Percentiles rank a stretch among this genome's conserved stretches.
Evolutionary conservation across 2,329 filamentous ascomycete species (phyloP).

Genomic region (Delphinella strobiligena): DNA sequence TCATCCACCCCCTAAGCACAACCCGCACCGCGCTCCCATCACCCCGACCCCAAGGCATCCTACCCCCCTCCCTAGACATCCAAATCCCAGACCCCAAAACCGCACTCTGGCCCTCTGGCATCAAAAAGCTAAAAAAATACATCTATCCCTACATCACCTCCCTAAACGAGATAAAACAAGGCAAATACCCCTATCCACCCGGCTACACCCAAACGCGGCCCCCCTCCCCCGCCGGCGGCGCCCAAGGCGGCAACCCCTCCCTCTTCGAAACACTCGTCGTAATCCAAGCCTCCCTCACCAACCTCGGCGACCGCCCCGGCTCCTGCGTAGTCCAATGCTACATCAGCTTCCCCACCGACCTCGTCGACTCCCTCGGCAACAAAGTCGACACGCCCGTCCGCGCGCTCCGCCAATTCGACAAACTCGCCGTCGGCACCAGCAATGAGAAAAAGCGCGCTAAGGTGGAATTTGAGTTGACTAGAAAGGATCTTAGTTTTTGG

Average conservation of each 20-base stretch:
- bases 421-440: constrained; percentile 20
- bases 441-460: constrained; percentile 12
- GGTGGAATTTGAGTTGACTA: constrained; percentile 18
- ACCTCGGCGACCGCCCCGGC: constrained; percentile 46
- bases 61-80: constrained; percentile 44
- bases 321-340: constrained; percentile 48
- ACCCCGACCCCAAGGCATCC: constrained; percentile 28
- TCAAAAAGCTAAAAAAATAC: constrained; percentile 54
- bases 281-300: constrained; percentile 43
- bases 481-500: constrained; percentile 24
- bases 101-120: constrained; percentile 48
- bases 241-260: constrained; percentile 54
- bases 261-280: constrained; percentile 46
- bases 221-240: constrained; percentile 55
- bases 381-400: constrained; percentile 33
- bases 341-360: constrained; percentile 28
- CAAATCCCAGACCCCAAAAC: constrained; percentile 43
- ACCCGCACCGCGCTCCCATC: constrained; percentile 28
- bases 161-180: constrained; percentile 34
- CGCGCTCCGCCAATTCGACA: constrained; percentile 33
- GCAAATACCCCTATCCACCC: constrained; percentile 38
- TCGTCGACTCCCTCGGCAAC: constrained; percentile 15
- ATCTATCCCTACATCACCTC: constrained; percentile 59
- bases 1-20: constrained; percentile 25
- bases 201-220: constrained; percentile 41